Base-by-base conservation (phyloP, 139 green algal species). In the Microglena sp. region DNA sequence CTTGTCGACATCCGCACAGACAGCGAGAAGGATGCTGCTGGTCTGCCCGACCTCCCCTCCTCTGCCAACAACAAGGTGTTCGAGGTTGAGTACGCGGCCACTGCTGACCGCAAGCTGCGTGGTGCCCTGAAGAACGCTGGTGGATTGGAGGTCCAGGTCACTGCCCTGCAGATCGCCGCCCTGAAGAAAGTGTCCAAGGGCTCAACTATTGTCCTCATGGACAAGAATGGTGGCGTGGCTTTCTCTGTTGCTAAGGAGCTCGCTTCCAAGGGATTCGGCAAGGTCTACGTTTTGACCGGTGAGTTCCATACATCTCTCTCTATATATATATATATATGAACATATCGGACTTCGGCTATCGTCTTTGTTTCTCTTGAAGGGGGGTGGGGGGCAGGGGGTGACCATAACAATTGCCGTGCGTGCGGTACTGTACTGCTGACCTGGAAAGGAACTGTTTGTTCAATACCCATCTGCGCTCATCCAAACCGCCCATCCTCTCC, bases 191-290 rank as follows among this genome's bases (percentile, higher is more conserved):
- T 93, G 3, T 50, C 33, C 70, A 82, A 82, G 46, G 68, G 81
- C 66, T 77, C 64, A 60, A 85, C 75, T 45, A 46, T 96, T 6
- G 64, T 91, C 55, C 67, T 96, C 35, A 68, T 96, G 67, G 89
- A 96, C 84, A 70, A 72, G n/a, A 83, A 78, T 40, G 89, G 87
- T 54, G 50, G 66, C 35, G 33, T 30, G 4, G 73, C 85, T 40
- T 85, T 84, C 67, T 56, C 63, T 26, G 82, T 95, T 3, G 89
- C 89, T 1, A 80, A 74, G 46, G 80, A 89, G 70, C 77, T 96
- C 54, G 62, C 60, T 2, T 62, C 55, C 27, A 77, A 75, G 30
- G 89, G 89, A 45, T 95, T 88, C 68, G 69, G 71, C 11, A 82
- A 81, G 26, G 79, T 62, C 15, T 22, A 26, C 50, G 15, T 82